These are phyloP conservation scores for Hirsutella minnesotensis DNA, from an alignment of 2,329 filamentous ascomycete genomes.

Conservation along the genomic window DNA sequence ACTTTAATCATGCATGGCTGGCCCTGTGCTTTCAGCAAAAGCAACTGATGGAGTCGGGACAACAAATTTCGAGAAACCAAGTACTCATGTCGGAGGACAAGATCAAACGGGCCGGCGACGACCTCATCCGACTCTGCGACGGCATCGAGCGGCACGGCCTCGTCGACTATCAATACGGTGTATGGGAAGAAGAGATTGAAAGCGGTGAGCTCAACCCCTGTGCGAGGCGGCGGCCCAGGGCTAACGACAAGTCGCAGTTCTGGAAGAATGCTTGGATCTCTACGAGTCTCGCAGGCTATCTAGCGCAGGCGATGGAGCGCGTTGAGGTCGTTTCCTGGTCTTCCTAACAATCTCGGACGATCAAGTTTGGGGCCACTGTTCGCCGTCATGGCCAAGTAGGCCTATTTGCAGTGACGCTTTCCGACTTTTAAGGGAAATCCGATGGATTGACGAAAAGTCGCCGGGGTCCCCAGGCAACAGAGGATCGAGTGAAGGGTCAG, in stretches of 20 bases:
- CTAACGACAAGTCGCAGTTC: slow-evolving; percentile 12
- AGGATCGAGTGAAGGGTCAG: no score
- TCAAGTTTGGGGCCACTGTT: no score
- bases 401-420: no score
- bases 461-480: no score
- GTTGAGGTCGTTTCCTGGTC: slow-evolving; percentile 6
- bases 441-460: no score
- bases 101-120: slow-evolving; percentile 69
- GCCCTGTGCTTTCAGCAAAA: slow-evolving; percentile 73
- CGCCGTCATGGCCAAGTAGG: no score
- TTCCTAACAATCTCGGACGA: no score
- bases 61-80: slow-evolving; percentile 44
- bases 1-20: slow-evolving; percentile 92
- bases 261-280: slow-evolving; percentile 31
- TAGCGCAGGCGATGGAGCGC: slow-evolving; percentile 13
- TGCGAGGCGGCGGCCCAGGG: no score
- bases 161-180: slow-evolving; percentile 93
- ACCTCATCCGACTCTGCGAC: slow-evolving; percentile 74
- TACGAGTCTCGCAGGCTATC: slow-evolving; percentile 28
- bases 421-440: no score
- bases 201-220: slow-evolving; percentile 45
- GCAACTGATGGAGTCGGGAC: slow-evolving; percentile 53
- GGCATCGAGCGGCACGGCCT: slow-evolving; percentile 82
- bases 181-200: slow-evolving; percentile 89
- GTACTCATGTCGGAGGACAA: slow-evolving; percentile 55